Evolutionary conservation across 345 rosid genomes (phyloP), one percentile per base, ranked within the genome.

Genomic region (Citrus mangshanensis): DNA sequence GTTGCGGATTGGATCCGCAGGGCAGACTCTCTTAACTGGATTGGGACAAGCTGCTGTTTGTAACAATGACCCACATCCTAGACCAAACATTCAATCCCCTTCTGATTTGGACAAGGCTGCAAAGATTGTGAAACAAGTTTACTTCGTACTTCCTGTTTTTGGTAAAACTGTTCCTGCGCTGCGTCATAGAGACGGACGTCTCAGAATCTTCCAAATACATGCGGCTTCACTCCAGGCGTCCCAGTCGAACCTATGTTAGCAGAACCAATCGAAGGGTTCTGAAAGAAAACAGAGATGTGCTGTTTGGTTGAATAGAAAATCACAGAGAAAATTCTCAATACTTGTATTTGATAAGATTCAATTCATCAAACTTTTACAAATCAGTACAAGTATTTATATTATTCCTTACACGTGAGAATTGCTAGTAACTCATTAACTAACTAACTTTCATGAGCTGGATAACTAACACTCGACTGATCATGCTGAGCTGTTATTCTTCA

Each of bases 231-330:
- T 16, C 86, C 83, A 19, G 98, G 99, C 77, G 88, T 94, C 70
- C 98, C 98, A 24, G 83, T 96, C 81, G 95, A 95, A 81, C 97
- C 99, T 63, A 96, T 96, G 99, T 91, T 96, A 77, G 95, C 99
- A 71, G 94, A 96, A 84, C 91, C 97, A 79, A 89, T 93, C 65
- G 94, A 92, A 83, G 93, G 89, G 62, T 93, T 96, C 24, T 86
- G n/a, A n/a, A n/a, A n/a, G n/a, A n/a, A n/a, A n/a, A n/a, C n/a
- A n/a, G n/a, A n/a, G n/a, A n/a, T n/a, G n/a, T n/a, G n/a, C n/a
- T n/a, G n/a, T n/a, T n/a, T n/a, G n/a, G n/a, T n/a, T n/a, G n/a
- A n/a, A n/a, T n/a, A n/a, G n/a, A n/a, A n/a, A n/a, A n/a, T n/a
- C n/a, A n/a, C n/a, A n/a, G n/a, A n/a, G n/a, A n/a, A n/a, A n/a